These are phyloP conservation scores for Alternaria sp. DNA, from an alignment of 2,329 filamentous ascomycete genomes.

Conservation along the genomic window DNA sequence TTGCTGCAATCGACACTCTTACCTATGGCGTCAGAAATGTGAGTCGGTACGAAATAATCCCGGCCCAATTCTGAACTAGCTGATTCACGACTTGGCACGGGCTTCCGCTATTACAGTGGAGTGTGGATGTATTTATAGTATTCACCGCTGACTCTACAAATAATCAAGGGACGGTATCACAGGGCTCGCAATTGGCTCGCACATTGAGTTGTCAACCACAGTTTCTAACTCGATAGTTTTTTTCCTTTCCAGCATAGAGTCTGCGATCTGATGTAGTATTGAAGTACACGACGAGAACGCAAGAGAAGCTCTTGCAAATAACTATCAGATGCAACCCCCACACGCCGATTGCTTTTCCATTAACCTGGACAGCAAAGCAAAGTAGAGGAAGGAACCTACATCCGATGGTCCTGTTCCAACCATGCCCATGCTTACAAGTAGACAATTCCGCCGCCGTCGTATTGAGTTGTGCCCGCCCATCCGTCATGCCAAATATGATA, in stretches of 20 bases:
- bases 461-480: neutral
- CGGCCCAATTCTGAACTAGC: conserved; percentile 3
- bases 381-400: conserved; percentile 9
- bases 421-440: conserved; percentile 3
- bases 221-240: conserved; percentile 11
- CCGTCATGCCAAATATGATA: conserved; percentile 5
- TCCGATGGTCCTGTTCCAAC: neutral
- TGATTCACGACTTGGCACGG: conserved; percentile 4
- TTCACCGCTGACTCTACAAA: neutral
- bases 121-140: neutral
- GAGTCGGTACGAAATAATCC: conserved; percentile 4
- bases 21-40: conserved; percentile 6
- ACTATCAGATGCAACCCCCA: conserved; percentile 18
- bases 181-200: neutral
- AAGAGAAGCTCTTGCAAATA: conserved; percentile 12
- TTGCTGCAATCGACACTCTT: conserved; percentile 6
- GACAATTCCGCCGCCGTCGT: conserved; percentile 9
- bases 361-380: conserved; percentile 10
- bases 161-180: neutral
- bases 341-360: conserved; percentile 22
- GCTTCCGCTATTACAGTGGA: neutral
- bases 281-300: conserved; percentile 21
- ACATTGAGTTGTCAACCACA: neutral
- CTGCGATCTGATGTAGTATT: neutral
- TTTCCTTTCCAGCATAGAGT: neutral